Percentiles rank a stretch among this genome's conserved stretches.
Conservation (phyloP, 805 yeast species). For the Pichia manshurica region DNA sequence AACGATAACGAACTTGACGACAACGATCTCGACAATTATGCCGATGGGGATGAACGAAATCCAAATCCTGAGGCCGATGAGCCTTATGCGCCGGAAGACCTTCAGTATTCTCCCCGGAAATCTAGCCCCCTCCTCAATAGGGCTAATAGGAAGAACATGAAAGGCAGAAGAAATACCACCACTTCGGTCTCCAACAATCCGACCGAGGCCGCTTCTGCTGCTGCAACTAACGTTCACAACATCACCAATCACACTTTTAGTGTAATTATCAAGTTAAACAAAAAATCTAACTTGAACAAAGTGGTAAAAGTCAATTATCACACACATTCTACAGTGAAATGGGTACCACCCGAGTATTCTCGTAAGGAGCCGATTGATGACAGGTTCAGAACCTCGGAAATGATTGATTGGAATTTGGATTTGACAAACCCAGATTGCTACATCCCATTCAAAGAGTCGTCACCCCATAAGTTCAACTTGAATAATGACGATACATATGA, state of each 20-base stretch:
- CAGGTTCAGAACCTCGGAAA: slow-evolving; percentile 36
- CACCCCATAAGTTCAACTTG: not conserved
- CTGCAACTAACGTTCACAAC: slow-evolving; percentile 14
- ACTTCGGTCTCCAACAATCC: too few relatives aligned
- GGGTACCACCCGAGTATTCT: slow-evolving; percentile 41
- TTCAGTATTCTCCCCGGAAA: not conserved
- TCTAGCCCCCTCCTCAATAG: too few relatives aligned
- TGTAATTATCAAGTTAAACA: slow-evolving; percentile 40
- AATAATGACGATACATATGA: slow-evolving; percentile 7
- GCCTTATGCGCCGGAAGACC: slow-evolving; percentile 1
- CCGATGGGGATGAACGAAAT: not conserved
- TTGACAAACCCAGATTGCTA: slow-evolving; percentile 33
- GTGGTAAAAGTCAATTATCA: slow-evolving; percentile 36
- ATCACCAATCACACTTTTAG: slow-evolving; percentile 45
- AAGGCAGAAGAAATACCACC: too few relatives aligned
- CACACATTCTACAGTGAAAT: slow-evolving; percentile 39
- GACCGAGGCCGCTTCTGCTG: too few relatives aligned
- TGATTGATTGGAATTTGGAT: slow-evolving; percentile 41
- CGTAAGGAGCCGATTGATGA: slow-evolving; percentile 39
- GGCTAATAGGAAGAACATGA: too few relatives aligned
- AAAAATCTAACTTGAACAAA: slow-evolving; percentile 34
- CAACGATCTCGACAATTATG: slow-evolving; percentile 1
- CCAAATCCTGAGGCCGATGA: not conserved
- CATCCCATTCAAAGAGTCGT: slow-evolving; percentile 26
- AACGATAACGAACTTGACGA: slow-evolving; percentile 17